Percentiles rank a stretch among this genome's conserved stretches.
Evolutionary conservation across 768 basidiomycete species (phyloP).

Genomic region (Austroboletus festivus): DNA sequence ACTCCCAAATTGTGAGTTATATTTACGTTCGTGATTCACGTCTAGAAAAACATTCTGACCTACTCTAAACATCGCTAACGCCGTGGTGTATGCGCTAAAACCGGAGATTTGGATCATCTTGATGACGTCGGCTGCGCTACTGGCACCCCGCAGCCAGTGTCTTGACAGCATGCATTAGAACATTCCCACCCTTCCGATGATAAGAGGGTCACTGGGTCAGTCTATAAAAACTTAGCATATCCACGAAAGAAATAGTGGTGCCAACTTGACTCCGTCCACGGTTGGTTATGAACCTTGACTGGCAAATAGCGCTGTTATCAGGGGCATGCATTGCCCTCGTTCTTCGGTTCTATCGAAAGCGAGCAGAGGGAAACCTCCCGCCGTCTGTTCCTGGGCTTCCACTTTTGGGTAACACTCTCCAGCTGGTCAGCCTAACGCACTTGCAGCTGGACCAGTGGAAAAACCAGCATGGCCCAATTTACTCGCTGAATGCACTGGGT

Average conservation of each 20-base stretch:
- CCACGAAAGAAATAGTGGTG: not conserved
- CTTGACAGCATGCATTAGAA: no score
- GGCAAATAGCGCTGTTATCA: conserved; percentile 1
- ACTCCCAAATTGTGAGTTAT: no score
- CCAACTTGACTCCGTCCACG: not conserved
- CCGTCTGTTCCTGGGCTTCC: conserved; percentile 7
- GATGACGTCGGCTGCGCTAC: no score
- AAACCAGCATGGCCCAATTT: conserved; percentile 7
- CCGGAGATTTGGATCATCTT: no score
- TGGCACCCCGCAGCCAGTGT: no score
- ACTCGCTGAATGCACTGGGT: conserved; percentile 3
- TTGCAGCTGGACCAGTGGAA: conserved; percentile 11
- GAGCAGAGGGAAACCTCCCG: conserved; percentile 1
- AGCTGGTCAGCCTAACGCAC: conserved; percentile 4
- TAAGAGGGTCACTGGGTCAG: not conserved
- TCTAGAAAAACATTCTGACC: no score
- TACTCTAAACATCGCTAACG: no score
- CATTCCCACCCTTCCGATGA: not conserved
- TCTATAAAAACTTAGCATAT: not conserved
- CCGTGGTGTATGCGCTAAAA: no score
- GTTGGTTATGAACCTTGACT: not conserved
- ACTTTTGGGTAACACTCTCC: conserved; percentile 3
- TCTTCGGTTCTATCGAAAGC: not conserved
- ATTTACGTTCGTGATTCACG: no score
- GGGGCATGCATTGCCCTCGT: not conserved